Base-by-base conservation (phyloP, 164 flowering plant species). In the Liriodendron chinense region DNA sequence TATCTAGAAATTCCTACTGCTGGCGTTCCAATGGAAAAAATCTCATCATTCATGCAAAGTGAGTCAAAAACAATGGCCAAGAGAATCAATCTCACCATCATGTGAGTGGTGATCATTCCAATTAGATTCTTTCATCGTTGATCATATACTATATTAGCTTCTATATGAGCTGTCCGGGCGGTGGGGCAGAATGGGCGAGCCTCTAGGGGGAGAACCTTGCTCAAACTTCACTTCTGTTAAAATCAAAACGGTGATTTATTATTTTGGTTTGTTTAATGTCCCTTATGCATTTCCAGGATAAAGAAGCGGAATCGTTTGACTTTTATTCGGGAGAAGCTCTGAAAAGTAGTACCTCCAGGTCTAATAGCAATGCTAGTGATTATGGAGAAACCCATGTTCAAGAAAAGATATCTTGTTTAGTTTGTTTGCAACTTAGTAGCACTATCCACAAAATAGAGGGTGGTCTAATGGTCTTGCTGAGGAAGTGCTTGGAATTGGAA, bases 381-480 rank as follows among this genome's bases (percentile, higher is more conserved):
- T 26, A 49, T 65, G 74, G 53, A 62, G 75, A 69, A 61, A 66
- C 0, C 16, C 57, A 49, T 67, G 63, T 61, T 75, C 79, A 78
- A 77, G 86, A 82, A 76, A 84, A 82, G 70, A 72, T 82, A 16
- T 50, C 78, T 71, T 77, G 72, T 63, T 80, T 91, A 71, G 59
- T 84, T 69, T 71, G 77, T 76, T 73, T 84, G 43, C 94, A 90
- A 78, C 78, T 63, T 24, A 83, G 79, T 75, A 81, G 88, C 75
- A 65, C 25, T 26, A 86, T 85, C 73, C 64, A 86, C 74, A 74
- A 70, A 65, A 84, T 91, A 74, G 88, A 90, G 78, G 89, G 71
- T 75, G 93, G 92, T 59, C 73, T 93, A 71, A 84, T 93, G 73
- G n/a, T 78, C 21, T 83, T 95, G 82, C 80, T 95, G 78, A 82